Percentiles rank a stretch among this genome's conserved stretches.
Evolutionary conservation across 2,329 filamentous ascomycete genomes (phyloP).

Genomic region (Arachnopeziza araneosa): DNA sequence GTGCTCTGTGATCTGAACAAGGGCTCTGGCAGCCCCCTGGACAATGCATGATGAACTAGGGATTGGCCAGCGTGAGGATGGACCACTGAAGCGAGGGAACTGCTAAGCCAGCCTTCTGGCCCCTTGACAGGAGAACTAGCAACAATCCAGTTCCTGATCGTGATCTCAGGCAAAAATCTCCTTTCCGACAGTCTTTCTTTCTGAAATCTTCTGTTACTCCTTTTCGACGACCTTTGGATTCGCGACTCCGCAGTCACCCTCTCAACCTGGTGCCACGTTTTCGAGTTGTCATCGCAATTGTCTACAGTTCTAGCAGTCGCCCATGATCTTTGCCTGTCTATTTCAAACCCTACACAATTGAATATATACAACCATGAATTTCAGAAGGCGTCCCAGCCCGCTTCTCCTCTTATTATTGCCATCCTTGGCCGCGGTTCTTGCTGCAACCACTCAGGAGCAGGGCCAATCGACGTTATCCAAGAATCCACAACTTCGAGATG

Average conservation of each 20-base stretch:
- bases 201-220: not conserved
- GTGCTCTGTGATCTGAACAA: not conserved
- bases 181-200: not conserved
- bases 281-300: not conserved
- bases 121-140: not conserved
- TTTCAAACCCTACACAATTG: not conserved
- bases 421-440: slow-evolving; percentile 43
- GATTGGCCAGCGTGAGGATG: not conserved
- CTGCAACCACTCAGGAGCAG: slow-evolving; percentile 23
- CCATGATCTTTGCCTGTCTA: not conserved
- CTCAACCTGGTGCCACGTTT: not conserved
- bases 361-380: slow-evolving; percentile 44
- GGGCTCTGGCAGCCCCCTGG: not conserved
- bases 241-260: not conserved
- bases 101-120: not conserved
- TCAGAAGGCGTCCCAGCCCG: slow-evolving; percentile 47
- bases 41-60: slow-evolving; percentile 8
- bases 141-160: not conserved
- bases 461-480: slow-evolving; percentile 19
- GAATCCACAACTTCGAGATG: slow-evolving; percentile 16
- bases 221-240: not conserved
- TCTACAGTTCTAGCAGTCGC: not conserved
- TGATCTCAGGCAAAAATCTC: not conserved
- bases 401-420: slow-evolving; percentile 57
- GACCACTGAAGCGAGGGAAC: not conserved